A percentile compares a stretch with the other conserved stretches of the same genome.
Conservation (phyloP, 331 rosid species). For the Rhamnella rubrinervis region DNA sequence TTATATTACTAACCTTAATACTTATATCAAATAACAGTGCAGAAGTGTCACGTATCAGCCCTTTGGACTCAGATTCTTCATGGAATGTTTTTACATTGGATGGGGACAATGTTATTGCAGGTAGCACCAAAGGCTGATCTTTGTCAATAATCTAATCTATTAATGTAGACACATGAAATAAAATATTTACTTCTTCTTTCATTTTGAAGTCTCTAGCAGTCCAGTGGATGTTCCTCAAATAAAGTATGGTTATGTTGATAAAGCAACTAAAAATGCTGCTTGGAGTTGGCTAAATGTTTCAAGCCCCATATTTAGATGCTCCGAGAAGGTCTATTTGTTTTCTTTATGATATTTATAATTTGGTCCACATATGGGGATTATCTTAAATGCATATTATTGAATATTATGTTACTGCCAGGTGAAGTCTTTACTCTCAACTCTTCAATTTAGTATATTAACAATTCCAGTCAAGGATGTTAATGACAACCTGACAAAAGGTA, state of each 20-base stretch:
- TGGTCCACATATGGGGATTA: conserved; percentile 10
- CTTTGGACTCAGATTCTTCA: conserved; percentile 61
- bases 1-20: conserved; percentile 19
- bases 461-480: conserved; percentile 75
- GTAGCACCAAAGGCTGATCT: conserved; percentile 46
- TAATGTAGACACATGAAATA: neutral
- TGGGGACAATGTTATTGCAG: conserved; percentile 79
- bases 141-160: conserved; percentile 4
- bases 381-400: conserved; percentile 21
- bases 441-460: conserved; percentile 61
- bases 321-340: conserved; percentile 62
- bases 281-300: conserved; percentile 80
- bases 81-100: conserved; percentile 79
- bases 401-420: conserved; percentile 50
- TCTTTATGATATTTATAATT: conserved; percentile 11
- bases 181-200: neutral
- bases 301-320: conserved; percentile 56
- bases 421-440: conserved; percentile 64
- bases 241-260: conserved; percentile 68
- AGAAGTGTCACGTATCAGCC: conserved; percentile 62
- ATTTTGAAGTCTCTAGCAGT: conserved; percentile 78
- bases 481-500: conserved; percentile 67
- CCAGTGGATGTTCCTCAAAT: conserved; percentile 81
- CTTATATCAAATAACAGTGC: conserved; percentile 51
- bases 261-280: conserved; percentile 38